These are phyloP conservation scores for Fusarium graminum DNA, from an alignment of 2,329 filamentous ascomycete genomes.

Conservation along the genomic window DNA sequence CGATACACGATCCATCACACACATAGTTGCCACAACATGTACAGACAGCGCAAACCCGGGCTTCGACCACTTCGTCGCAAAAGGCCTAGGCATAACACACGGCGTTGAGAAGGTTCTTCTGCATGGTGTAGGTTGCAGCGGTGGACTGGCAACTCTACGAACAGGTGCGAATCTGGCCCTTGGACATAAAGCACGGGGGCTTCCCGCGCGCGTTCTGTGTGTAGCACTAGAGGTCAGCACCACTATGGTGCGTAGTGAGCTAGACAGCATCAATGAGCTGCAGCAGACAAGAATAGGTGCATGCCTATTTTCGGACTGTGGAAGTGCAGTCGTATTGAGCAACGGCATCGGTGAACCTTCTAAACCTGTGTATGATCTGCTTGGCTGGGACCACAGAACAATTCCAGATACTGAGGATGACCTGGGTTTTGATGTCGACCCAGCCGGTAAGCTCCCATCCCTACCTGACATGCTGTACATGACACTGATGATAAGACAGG, in stretches of 20 bases:
- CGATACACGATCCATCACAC: slow-evolving; percentile 68
- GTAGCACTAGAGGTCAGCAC: slow-evolving; percentile 74
- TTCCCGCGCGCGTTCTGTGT: slow-evolving; percentile 73
- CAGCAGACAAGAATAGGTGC: slow-evolving; percentile 75
- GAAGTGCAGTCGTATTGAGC: slow-evolving; percentile 73
- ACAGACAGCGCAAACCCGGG: slow-evolving; percentile 78
- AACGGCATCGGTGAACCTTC: slow-evolving; percentile 68
- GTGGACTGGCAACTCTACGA: slow-evolving; percentile 71
- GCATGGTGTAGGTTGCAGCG: slow-evolving; percentile 75
- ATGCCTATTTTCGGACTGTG: slow-evolving; percentile 77
- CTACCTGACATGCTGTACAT: background rate
- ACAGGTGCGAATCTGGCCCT: slow-evolving; percentile 76
- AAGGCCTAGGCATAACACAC: slow-evolving; percentile 67
- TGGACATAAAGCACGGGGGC: slow-evolving; percentile 69
- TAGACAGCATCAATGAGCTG: slow-evolving; percentile 70
- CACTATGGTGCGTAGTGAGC: slow-evolving; percentile 72
- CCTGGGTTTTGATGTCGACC: slow-evolving; percentile 75
- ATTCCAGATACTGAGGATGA: slow-evolving; percentile 73
- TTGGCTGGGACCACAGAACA: slow-evolving; percentile 74
- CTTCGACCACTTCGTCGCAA: slow-evolving; percentile 74
- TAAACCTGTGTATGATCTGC: slow-evolving; percentile 68
- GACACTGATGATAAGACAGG: slow-evolving; percentile 53
- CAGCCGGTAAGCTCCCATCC: slow-evolving; percentile 61
- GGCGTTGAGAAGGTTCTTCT: slow-evolving; percentile 74
- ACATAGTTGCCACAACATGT: slow-evolving; percentile 76